A percentile compares a stretch with the other conserved stretches of the same genome.
Evolutionary conservation across 768 basidiomycete species (phyloP).

Genomic region (Epithele typhae): DNA sequence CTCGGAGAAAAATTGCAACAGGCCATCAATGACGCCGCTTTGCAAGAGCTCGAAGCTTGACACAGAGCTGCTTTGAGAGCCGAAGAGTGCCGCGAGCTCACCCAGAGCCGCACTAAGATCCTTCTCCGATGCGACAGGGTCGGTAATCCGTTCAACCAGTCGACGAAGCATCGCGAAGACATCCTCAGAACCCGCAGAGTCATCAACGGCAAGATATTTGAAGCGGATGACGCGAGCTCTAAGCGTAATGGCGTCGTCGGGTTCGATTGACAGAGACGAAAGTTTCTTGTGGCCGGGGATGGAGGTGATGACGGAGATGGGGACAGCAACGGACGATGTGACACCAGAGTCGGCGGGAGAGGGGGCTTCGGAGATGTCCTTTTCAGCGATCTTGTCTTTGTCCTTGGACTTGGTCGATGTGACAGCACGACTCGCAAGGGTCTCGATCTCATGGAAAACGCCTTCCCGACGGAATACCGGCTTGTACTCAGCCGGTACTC

Average conservation of each 20-base stretch:
- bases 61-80: conserved; percentile 69
- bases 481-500: conserved; percentile 80
- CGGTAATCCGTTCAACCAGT: conserved; percentile 62
- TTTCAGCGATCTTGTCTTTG: conserved; percentile 32
- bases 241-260: conserved; percentile 87
- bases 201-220: conserved; percentile 63
- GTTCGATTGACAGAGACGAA: conserved; percentile 66
- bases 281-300: conserved; percentile 67
- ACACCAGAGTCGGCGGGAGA: conserved; percentile 35
- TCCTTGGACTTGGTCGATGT: conserved; percentile 48
- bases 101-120: conserved; percentile 57
- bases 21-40: conserved; percentile 86
- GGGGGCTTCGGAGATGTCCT: conserved; percentile 33
- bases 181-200: conserved; percentile 52
- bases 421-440: conserved; percentile 61
- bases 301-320: conserved; percentile 38
- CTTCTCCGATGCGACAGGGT: conserved; percentile 53
- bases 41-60: conserved; percentile 96
- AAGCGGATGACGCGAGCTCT: conserved; percentile 89
- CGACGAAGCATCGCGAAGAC: conserved; percentile 59
- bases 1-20: conserved; percentile 72
- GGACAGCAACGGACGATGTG: conserved; percentile 30
- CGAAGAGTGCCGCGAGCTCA: conserved; percentile 78
- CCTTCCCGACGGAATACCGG: conserved; percentile 92
- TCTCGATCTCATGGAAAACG: conserved; percentile 91